Base-by-base conservation (phyloP, 768 basidiomycete species). In the Boletales sp. region DNA sequence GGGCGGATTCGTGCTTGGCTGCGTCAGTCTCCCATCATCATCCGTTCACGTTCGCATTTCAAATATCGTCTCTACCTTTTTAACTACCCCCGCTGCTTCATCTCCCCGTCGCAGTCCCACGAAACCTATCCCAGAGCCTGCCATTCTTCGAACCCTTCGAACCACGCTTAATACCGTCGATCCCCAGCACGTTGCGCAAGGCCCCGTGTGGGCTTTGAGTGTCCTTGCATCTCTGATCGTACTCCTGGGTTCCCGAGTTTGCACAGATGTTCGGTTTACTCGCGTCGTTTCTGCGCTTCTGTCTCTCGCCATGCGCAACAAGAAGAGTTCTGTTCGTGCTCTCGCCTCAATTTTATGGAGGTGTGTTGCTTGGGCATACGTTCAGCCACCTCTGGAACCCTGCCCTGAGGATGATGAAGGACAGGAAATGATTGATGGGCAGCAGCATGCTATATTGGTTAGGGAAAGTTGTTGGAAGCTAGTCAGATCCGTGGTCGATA, bases 161-260 rank as follows among this genome's bases (percentile, higher is more conserved):
- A 80, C 80, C 1, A 86, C 84, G 1, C 69, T 90, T 40, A 66
- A 66, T 14, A 72, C 77, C 1, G 64, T 70, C 4, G 82, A 86
- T 7, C 83, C 83, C 2, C 63, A 67, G 7, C 77, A 84, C 52
- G 77, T 78, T 8, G 85, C 87, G 1, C 84, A 89, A 58, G 87
- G 87, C 1, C 87, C 90, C 9, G 82, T 86, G 1, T 91, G 90
- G 90, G 83, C 78, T 5, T 71, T 88, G 46, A 78, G 77, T 51
- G 83, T 89, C 30, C 69, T 90, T 2, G 81, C 84, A 0, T 74
- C 75, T 52, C 68, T 90, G 45, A 73, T 87, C 40, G 80, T 84
- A 35, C 70, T 91, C n/a, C 72, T 87, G 3, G 80, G 85, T 1
- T 75, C 83, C 3, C 69, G 69, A 4, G 67, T 86, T 19, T 79